Evolutionary conservation across 139 green algal genomes (phyloP).

Genomic region (Picochlorum costavermella): DNA sequence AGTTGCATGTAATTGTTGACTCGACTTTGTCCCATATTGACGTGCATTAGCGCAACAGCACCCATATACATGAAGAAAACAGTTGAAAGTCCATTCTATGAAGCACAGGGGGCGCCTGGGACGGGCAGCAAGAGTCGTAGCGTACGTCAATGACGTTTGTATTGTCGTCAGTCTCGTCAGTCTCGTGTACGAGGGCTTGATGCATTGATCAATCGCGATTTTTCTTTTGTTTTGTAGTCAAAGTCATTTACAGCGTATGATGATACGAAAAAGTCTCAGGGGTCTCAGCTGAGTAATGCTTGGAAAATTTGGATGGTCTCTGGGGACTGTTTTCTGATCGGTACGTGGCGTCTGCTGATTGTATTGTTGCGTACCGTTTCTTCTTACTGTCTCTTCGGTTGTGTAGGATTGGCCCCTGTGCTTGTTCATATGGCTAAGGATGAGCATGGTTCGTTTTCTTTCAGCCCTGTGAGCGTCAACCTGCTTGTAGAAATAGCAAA

Average conservation of each 20-base stretch:
- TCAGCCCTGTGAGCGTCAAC: constrained; percentile 86
- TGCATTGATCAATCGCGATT: too few species aligned
- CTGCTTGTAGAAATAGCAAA: constrained; percentile 85
- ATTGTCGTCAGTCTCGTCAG: too few species aligned
- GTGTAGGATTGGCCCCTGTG: constrained; percentile 77
- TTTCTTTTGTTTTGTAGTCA: not conserved
- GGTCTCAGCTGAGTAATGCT: not conserved
- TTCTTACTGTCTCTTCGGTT: constrained; percentile 1
- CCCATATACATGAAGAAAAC: too few species aligned
- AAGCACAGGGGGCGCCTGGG: too few species aligned
- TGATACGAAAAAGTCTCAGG: constrained; percentile 6
- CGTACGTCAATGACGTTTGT: too few species aligned
- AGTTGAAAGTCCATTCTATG: too few species aligned
- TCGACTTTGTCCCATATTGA: too few species aligned
- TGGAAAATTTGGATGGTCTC: constrained; percentile 64
- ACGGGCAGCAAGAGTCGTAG: too few species aligned
- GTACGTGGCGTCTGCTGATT: constrained; percentile 13
- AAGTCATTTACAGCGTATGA: constrained; percentile 19
- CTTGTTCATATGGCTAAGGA: constrained; percentile 93
- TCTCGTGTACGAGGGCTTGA: too few species aligned
- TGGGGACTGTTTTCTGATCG: constrained; percentile 76
- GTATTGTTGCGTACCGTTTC: not conserved
- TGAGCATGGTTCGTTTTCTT: constrained; percentile 70
- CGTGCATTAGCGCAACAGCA: too few species aligned
- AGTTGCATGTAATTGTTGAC: not conserved